These are phyloP conservation scores for Ophioceras dolichostomum DNA, from an alignment of 2,329 filamentous ascomycete genomes.

Conservation along the genomic window DNA sequence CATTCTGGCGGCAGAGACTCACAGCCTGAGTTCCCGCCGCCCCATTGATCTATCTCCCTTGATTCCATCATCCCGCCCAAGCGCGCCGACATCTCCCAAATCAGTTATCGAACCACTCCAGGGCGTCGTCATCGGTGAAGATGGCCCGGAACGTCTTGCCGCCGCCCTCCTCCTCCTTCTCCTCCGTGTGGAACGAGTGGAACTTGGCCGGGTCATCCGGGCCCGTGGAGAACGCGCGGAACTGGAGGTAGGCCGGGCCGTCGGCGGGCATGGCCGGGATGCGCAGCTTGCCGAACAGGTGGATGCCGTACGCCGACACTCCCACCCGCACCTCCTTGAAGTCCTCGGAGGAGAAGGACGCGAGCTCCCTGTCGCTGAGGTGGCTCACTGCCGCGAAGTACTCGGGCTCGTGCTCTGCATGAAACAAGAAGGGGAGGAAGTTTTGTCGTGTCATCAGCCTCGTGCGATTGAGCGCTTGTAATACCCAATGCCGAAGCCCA, in stretches of 20 bases:
- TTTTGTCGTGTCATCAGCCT: no score
- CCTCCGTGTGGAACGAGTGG: constrained; percentile 35
- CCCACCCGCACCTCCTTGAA: constrained; percentile 31
- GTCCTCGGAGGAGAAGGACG: constrained; percentile 23
- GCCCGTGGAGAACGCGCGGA: constrained; percentile 32
- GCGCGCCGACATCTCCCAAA: no score
- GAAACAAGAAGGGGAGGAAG: no score
- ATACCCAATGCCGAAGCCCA: no score
- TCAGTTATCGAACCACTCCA: constrained; percentile 43
- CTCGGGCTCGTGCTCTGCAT: constrained; percentile 37
- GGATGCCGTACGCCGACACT: constrained; percentile 31
- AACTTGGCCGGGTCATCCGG: constrained; percentile 25
- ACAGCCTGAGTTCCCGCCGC: no score
- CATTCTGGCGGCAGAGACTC: no score
- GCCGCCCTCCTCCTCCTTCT: constrained; percentile 23
- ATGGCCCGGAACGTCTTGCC: constrained; percentile 31
- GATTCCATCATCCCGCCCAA: no score
- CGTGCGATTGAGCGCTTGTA: no score
- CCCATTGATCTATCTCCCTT: no score
- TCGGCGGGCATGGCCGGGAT: constrained; percentile 25
- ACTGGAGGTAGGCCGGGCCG: constrained; percentile 27
- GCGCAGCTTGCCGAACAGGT: constrained; percentile 35
- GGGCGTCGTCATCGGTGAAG: constrained; percentile 29
- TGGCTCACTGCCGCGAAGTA: constrained; percentile 37
- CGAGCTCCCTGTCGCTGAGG: constrained; percentile 25